Base-by-base conservation (phyloP, 768 basidiomycete species). In the Russula vinacea region DNA sequence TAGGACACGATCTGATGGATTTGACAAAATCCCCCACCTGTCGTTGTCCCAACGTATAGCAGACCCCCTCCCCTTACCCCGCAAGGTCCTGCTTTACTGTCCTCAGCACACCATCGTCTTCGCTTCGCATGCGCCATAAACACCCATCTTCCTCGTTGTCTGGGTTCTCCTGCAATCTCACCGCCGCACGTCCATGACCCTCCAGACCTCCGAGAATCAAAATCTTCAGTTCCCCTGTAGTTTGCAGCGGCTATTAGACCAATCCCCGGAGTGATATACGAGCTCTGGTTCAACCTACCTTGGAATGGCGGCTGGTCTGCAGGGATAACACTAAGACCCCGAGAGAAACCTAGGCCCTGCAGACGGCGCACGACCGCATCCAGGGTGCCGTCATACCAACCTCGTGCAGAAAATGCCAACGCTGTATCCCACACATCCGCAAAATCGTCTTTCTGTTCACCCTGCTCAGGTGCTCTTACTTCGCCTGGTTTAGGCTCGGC, bases 121-220 rank as follows among this genome's bases (percentile, higher is more conserved):
- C 77, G 69, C 84, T 82, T 33, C 87, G 84, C 64, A 90, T 58
- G 55, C 84, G 81, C 88, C 89, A 91, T 52, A 91, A 71, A 70
- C 87, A 89, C 33, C 87, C 81, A 37, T 86, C 85, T 45, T 89
- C 89, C 5, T 88, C 85, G 11, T 40, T 11, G 26, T 69, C 69
- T 4, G 40, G 69, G 22, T 81, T 80, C 66, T 84, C 84, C 56
- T 79, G 81, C 53, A 91, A 73, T 39, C 87, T 82, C 37, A 90
- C 71, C 14, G 78, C 77, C 6, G 81, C 82, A 10, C 69, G 52
- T 1, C 68, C 69, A 44, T 17, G 52, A 4, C 44, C 49, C 1
- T 51, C 60, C 51, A 72, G 67, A 32, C 32, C 40, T n/a, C 44
- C 60, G 6, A 74, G 72, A 24, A 85, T 75, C 55, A 84, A 69